Percentiles rank a stretch among this genome's conserved stretches.
These are phyloP conservation scores for Pharus latifolius DNA, from an alignment of 176 grass and related monocot species.

Conservation along the genomic window DNA sequence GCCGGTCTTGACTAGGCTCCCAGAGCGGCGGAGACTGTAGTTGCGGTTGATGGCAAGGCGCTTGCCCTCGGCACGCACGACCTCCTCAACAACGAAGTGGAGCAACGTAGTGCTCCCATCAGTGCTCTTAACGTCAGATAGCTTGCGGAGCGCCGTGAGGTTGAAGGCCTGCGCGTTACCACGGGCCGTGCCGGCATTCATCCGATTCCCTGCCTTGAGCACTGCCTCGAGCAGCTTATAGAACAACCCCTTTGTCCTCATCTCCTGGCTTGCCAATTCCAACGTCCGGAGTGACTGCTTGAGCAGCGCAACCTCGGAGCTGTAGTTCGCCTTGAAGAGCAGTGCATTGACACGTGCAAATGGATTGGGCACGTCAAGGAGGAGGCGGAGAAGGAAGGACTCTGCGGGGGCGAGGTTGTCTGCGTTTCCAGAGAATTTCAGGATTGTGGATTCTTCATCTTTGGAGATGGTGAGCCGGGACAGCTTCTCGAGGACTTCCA, in stretches of 20 bases:
- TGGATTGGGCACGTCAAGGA: slow-evolving; percentile 49
- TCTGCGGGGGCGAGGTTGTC: slow-evolving; percentile 58
- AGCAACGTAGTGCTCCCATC: slow-evolving; percentile 73
- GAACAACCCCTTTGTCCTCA: slow-evolving; percentile 73
- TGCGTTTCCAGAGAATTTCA: slow-evolving; percentile 59
- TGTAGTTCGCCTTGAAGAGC: slow-evolving; percentile 78
- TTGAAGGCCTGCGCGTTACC: slow-evolving; percentile 96
- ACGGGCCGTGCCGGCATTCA: slow-evolving; percentile 88
- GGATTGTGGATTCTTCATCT: slow-evolving; percentile 58
- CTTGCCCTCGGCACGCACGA: slow-evolving; percentile 80
- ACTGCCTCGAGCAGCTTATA: slow-evolving; percentile 94
- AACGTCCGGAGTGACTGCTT: slow-evolving; percentile 53
- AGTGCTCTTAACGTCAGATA: slow-evolving; percentile 90
- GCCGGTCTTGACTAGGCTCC: slow-evolving; percentile 28
- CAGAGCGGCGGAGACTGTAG: slow-evolving; percentile 54
- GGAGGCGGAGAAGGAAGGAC: slow-evolving; percentile 58
- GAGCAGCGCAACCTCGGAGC: slow-evolving; percentile 48
- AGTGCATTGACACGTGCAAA: slow-evolving; percentile 56
- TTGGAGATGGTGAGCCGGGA: slow-evolving; percentile 46
- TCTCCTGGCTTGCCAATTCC: slow-evolving; percentile 68
- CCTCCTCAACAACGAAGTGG: slow-evolving; percentile 86
- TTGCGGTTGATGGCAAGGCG: slow-evolving; percentile 62
- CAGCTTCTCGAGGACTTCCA: slow-evolving; percentile 70
- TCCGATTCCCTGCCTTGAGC: slow-evolving; percentile 91
- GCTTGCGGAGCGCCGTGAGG: slow-evolving; percentile 65